Conservation (phyloP, 1,284 basidiomycete species). For the Leccinum colubrinum region DNA sequence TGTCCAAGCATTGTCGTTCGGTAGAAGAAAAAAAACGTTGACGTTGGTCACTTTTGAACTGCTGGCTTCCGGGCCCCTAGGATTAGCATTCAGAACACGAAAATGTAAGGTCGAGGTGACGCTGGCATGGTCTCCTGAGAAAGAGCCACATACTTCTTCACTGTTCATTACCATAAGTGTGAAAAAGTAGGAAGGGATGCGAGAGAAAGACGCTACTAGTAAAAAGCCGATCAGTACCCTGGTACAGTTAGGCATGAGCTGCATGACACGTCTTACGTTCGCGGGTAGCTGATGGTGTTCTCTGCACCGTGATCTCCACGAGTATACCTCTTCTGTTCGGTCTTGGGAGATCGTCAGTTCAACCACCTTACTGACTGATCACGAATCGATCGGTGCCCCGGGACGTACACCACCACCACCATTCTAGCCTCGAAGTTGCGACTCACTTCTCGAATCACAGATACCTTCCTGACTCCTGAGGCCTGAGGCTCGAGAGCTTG, state of each 20-base stretch:
- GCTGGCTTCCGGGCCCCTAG: not conserved
- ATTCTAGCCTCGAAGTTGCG: not conserved
- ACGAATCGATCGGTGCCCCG: not conserved
- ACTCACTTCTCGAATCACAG: not conserved
- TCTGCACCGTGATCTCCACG: not conserved
- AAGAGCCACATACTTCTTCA: not conserved
- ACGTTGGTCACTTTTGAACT: not conserved
- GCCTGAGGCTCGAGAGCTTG: conserved; percentile 13
- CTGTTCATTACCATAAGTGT: not conserved
- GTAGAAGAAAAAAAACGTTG: not conserved
- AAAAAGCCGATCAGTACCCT: not conserved
- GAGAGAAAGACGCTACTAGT: not conserved
- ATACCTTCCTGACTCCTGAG: conserved; percentile 21
- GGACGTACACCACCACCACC: not conserved
- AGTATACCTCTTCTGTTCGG: not conserved
- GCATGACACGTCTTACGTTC: not conserved
- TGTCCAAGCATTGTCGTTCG: not conserved
- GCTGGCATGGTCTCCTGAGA: not conserved
- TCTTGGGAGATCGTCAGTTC: conserved; percentile 1
- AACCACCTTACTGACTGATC: not conserved
- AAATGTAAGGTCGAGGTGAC: not conserved
- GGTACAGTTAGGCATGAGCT: not conserved
- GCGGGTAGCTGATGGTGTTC: not conserved
- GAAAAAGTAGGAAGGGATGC: not conserved
- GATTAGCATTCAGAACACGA: not conserved